Evolutionary conservation across 176 grass and related monocot genomes (phyloP).

Genomic region (Puccinellia tenuiflora): DNA sequence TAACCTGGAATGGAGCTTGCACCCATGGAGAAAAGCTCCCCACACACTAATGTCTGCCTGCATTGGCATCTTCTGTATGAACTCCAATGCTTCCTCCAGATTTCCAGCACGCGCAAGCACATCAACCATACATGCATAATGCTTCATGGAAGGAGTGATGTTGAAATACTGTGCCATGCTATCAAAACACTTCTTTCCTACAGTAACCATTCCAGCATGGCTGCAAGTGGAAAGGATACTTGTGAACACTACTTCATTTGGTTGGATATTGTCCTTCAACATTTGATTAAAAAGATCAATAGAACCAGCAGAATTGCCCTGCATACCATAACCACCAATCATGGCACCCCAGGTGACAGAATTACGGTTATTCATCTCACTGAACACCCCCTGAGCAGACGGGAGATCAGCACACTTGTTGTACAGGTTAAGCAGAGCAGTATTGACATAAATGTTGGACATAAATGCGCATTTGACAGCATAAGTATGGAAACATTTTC

Average conservation of each 20-base stretch:
- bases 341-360: constrained; percentile 73
- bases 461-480: constrained; percentile 42
- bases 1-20: constrained; percentile 60
- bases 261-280: constrained; percentile 55
- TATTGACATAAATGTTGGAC: constrained; percentile 50
- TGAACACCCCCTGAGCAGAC: constrained; percentile 43
- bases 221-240: constrained; percentile 66
- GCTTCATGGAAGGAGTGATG: constrained; percentile 60
- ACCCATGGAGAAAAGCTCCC: constrained; percentile 74
- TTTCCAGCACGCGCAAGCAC: constrained; percentile 54
- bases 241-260: constrained; percentile 57
- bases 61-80: constrained; percentile 62
- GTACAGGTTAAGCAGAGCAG: constrained; percentile 66
- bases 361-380: constrained; percentile 49
- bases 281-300: constrained; percentile 55
- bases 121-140: constrained; percentile 75
- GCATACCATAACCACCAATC: constrained; percentile 65
- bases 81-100: constrained; percentile 53
- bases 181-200: constrained; percentile 47
- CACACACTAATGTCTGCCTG: constrained; percentile 43
- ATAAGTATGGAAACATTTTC: constrained; percentile 52
- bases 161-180: constrained; percentile 46
- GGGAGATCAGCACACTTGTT: constrained; percentile 57
- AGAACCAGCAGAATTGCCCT: constrained; percentile 49
- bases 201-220: constrained; percentile 62